Evolutionary conservation across 163 green algal species (phyloP).

Genomic region (Botryococcus braunii): DNA sequence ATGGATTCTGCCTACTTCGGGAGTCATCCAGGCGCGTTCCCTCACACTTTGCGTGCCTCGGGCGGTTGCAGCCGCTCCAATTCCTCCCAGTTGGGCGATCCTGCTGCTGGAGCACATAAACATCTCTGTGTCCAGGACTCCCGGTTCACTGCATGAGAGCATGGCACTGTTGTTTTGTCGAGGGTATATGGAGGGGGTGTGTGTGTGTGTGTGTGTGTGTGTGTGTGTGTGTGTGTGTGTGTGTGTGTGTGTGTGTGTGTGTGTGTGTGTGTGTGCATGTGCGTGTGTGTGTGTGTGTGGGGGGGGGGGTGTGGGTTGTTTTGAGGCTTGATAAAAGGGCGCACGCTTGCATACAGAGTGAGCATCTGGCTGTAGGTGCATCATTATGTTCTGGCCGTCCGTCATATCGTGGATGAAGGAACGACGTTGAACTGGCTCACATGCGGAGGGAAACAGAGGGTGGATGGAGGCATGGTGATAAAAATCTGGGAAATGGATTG

Average conservation of each 20-base stretch:
- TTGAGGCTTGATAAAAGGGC: no score
- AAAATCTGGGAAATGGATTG: not conserved
- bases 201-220: no score
- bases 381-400: no score
- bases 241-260: no score
- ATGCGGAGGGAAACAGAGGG: not conserved
- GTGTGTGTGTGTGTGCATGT: no score
- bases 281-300: no score
- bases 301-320: no score
- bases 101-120: not conserved
- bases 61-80: not conserved
- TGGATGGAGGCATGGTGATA: not conserved
- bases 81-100: not conserved
- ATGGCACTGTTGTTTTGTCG: not conserved
- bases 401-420: no score
- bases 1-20: slow-evolving; percentile 5
- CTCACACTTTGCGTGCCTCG: not conserved
- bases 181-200: not conserved
- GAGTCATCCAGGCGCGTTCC: slow-evolving; percentile 5
- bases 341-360: no score
- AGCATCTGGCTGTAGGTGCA: no score
- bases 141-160: not conserved
- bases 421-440: not conserved
- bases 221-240: no score
- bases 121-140: not conserved